Evolutionary conservation across 306 rosid genomes (phyloP).

Genomic region (Begonia loranthoides): DNA sequence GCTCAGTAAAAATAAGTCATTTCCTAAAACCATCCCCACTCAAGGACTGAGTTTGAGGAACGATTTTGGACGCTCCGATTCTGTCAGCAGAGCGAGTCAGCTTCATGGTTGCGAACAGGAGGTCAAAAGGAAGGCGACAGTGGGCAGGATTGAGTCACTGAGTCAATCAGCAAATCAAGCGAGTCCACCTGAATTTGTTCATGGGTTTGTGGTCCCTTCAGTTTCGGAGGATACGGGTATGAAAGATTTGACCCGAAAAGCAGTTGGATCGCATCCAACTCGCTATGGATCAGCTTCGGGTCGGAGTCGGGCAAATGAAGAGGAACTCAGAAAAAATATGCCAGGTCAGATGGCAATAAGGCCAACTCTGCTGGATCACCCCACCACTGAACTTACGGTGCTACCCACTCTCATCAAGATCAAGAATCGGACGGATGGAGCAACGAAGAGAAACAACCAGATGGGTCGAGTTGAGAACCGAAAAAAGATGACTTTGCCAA

Average conservation of each 20-base stretch:
- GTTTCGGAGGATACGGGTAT: constrained; percentile 6
- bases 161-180: not conserved
- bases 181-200: constrained; percentile 15
- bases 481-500: not conserved
- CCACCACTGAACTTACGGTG: not conserved
- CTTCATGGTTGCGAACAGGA: not conserved
- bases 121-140: too few relatives aligned
- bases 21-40: not conserved
- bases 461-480: constrained; percentile 5
- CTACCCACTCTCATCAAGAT: not conserved
- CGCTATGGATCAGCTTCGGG: not conserved
- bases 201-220: constrained; percentile 32
- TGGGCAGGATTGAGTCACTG: not conserved
- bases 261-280: not conserved
- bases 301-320: constrained; percentile 3
- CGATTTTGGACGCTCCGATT: not conserved
- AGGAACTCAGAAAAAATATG: not conserved
- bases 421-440: not conserved
- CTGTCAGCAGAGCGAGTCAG: not conserved
- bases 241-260: too few relatives aligned
- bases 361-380: constrained; percentile 26
- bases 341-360: constrained; percentile 13
- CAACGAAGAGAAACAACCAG: constrained; percentile 1
- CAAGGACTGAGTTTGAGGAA: not conserved
- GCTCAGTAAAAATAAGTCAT: not conserved